Percentiles rank a stretch among this genome's conserved stretches.
Conservation (phyloP, 768 basidiomycete species). For the Paxillus rubicundulus region DNA sequence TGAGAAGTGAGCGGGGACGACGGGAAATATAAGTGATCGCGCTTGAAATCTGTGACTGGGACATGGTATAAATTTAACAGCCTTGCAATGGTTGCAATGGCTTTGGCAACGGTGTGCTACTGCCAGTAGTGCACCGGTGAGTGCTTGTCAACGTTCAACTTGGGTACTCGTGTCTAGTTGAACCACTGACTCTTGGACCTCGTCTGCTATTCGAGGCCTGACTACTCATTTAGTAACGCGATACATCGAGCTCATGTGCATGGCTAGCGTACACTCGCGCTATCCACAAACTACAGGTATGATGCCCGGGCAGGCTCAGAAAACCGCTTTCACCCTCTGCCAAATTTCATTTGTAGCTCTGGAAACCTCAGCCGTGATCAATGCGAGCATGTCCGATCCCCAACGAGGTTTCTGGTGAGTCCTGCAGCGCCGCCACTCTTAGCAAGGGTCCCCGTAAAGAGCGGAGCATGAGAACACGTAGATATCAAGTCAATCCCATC, state of each 20-base stretch:
- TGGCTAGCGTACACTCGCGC: too few species aligned
- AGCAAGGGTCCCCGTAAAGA: not conserved
- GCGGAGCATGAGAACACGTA: too few species aligned
- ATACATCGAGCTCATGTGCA: too few species aligned
- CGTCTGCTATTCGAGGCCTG: too few species aligned
- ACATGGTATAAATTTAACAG: not conserved
- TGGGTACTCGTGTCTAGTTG: too few species aligned
- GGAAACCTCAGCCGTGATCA: not conserved
- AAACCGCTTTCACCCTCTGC: not conserved
- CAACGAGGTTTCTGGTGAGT: not conserved
- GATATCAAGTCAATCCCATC: not conserved
- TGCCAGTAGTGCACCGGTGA: too few species aligned
- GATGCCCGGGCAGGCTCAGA: not conserved
- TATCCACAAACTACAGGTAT: too few species aligned
- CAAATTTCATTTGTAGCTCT: not conserved
- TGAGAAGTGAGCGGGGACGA: conserved; percentile 19
- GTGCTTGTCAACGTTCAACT: too few species aligned
- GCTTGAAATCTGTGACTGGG: conserved; percentile 10
- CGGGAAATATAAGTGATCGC: conserved; percentile 16
- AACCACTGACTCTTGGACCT: too few species aligned
- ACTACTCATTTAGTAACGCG: too few species aligned
- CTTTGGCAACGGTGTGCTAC: too few species aligned
- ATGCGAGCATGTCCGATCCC: not conserved
- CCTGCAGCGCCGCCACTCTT: not conserved
- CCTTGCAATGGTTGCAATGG: too few species aligned